Base-by-base conservation (phyloP, 2,329 filamentous ascomycete genomes). In the Aspergillus ochraceoroseus region DNA sequence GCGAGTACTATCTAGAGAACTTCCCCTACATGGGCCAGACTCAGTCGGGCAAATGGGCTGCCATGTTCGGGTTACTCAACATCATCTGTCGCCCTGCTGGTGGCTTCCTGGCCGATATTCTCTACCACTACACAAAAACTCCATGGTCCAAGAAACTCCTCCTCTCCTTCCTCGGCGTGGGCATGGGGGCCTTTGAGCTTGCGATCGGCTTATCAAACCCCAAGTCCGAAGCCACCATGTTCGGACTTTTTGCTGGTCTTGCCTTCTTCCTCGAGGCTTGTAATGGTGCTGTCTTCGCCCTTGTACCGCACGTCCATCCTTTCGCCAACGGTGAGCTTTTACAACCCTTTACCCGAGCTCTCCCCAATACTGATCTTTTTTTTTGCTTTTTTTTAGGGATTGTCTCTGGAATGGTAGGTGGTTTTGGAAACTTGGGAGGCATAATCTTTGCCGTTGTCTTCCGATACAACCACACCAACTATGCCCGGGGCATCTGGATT, bases 221-320 rank as follows among this genome's bases (percentile, higher is more conserved):
- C 0, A 74, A 80, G 17, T 58, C 74, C 15, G 62, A 82, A 32
- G 65, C 73, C 5, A 79, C 77, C 2, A 82, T 94, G 73, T 80
- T 92, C 41, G 86, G 85, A 1, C 77, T 95, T 4, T 70, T 94
- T 6, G 81, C 82, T 1, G 75, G 86, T 7, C 75, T 88, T 68
- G 86, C 85, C 1, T 74, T 94, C 59, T 94, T 94, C 69, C 67
- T 88, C 29, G 87, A 94, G 62, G 86, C 84, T 2, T 82, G 81
- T 28, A 95, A 95, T 59, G 89, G 89, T 0, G 81, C 86, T 27
- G 92, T 86, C 67, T 95, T 92, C 64, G 79, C 86, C 0, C 74
- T 95, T 4, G 83, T 95, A 15, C 87, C 88, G 3, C 89, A 95
- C 59, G 83, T 94, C 1, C 84, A 89, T 63, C 86, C 87, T 1